Base-by-base conservation (phyloP, 169 alveolate genomes). In the Eimeria praecox region DNA sequence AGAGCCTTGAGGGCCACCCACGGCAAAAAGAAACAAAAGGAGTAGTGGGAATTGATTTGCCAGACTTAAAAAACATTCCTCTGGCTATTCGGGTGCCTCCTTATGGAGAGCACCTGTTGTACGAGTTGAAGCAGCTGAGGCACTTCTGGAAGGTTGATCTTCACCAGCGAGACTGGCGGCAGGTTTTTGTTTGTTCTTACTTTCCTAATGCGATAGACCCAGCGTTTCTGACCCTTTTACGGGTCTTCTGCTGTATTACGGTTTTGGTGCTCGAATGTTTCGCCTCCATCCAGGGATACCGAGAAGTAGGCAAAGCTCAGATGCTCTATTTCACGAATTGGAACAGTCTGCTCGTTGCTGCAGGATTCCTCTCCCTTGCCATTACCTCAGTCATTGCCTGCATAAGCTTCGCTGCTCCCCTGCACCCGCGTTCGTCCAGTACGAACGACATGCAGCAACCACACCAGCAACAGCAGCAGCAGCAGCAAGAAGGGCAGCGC, bases 141-240 rank as follows among this genome's bases (percentile, higher is more conserved):
- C 44, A 66, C 5, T 92, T 92, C 54, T 92, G 95, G 95, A 18
- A 38, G 59, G 35, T 40, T 24, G 92, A 92, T 33, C 27, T 92
- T 64, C 95, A 62, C 30, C 92, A 77, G 27, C 82, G 95, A 18
- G 95, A 92, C 56, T 92, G 95, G 95, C n/a, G 95, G 35, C 95
- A 77, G 83, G 75, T 92, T 3, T 56, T 92, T 62, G 92, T 64
- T 5, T 77, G 89, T 30, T 80, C 92, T 14, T 80, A 77, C 40
- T 92, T 80, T 62, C 92, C 92, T 27, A 80, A 62, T 44, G 64
- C 66, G 5, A 80, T 92, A 8, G 82, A 71, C n/a, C 88, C 86
- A 10, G 33, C 49, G 59, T 49, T 59, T 35, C 92, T 92, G 86
- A 66, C 88, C 20, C 49, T 80, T 40, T 27, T 92, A 38, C 95